Base-by-base conservation (phyloP, 345 rosid genomes). In the Combretum micranthum region DNA sequence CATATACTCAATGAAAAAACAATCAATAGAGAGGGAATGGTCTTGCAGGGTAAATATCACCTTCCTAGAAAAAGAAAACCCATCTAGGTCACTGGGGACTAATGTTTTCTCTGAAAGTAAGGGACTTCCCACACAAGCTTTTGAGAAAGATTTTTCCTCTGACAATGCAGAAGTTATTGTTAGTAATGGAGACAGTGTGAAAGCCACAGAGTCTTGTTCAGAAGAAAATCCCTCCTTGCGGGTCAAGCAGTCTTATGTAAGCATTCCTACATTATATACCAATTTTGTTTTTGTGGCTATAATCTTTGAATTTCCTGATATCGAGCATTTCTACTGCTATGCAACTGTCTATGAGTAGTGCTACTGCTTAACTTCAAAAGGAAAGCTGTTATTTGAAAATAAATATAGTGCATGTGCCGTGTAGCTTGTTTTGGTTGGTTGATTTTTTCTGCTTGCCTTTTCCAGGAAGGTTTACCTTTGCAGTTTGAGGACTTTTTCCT, bases 401-500 rank as follows among this genome's bases (percentile, higher is more conserved):
- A 20, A 8, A 17, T 49, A 49, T 2, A 48, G 60, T 57, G 15
- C 4, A 58, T 55, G 32, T 60, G 75, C 53, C 49, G 17, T 46
- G 8, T 20, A 42, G 44, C 42, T 18, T 39, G n/a, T 52, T 55
- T 22, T 51, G 53, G 16, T 61, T 69, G n/a, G 22, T 62, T 64
- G 48, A 45, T 46, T 47, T 55, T 53, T 52, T 44, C 62, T 53
- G 62, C 57, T 61, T 44, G 69, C 50, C 50, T 69, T 64, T 72
- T 76, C 58, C 91, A 93, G 99, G 83, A 76, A 54, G 83, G 75
- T 56, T 75, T 87, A 57, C 97, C 99, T 50, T 57, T 89, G 54
- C 94, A 89, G 78, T 93, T 85, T 76, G 97, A 85, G 75, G 94
- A 93, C 74, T 89, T 93, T 64, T 87, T 79, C 73, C 73, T 89